Evolutionary conservation across 2,329 filamentous ascomycete species (phyloP), one percentile per base, ranked within the genome.

Genomic region (Capronia coronata): DNA sequence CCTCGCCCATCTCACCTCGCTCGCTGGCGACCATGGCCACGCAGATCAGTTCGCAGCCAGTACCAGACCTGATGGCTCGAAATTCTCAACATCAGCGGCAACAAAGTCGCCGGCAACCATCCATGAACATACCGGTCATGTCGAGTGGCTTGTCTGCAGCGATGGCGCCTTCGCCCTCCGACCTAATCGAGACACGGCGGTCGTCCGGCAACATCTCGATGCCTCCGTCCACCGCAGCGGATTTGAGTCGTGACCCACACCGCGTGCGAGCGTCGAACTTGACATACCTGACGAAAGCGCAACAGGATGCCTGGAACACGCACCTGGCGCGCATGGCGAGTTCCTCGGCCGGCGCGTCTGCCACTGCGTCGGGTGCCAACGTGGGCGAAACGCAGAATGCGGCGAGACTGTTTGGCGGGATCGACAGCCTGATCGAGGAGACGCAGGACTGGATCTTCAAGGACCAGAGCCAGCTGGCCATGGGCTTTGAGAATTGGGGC

Each of bases 381-480:
- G 45, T 49, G 14, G 50, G 56, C 2, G 66, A 65, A 14, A 64
- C 68, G 3, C 71, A 69, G 4, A 74, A 67, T 19, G 69, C 73
- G 0, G 72, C 70, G 8, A 72, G 75, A 9, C 69, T 80, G 44
- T 82, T 83, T 52, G 78, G 79, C 19, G 76, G 75, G 7, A 71
- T 82, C 1, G 78, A 83, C 29, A 76, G 77, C 38, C 65, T 84
- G 3, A 72, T 84, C 2, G 74, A 78, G 39, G 80, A 84, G 43
- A 78, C 76, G 41, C 79, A 83, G 52, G 77, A 84, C 58, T 82
- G 77, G 78, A 82, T 79, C 72, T 71, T 81, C 46, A 69, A 75
- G 29, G 82, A 86, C 59, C 80, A 84, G 59, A 75, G 71, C 14
- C 75, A 77, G 43, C 66, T 84, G 2, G 79, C 77, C 0, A 64